These are phyloP conservation scores for Ocimum tenuiflorum DNA, from an alignment of 257 asterid genomes.

Conservation along the genomic window DNA sequence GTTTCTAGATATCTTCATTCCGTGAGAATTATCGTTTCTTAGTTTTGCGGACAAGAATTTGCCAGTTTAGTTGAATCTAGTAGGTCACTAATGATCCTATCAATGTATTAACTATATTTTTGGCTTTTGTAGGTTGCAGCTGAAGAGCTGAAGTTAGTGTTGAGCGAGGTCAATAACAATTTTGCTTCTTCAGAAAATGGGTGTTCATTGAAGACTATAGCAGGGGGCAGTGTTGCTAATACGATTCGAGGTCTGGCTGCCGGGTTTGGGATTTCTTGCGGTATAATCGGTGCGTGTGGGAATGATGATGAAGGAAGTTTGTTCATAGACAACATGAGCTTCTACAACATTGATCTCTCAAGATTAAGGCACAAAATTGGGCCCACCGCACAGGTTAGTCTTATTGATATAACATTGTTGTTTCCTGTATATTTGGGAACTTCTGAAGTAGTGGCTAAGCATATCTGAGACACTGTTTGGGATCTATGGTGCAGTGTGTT, in stretches of 20 bases:
- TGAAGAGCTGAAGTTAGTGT: constrained; percentile 64
- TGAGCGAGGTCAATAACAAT: constrained; percentile 54
- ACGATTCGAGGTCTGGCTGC: constrained; percentile 90
- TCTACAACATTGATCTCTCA: constrained; percentile 55
- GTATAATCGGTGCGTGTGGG: constrained; percentile 92
- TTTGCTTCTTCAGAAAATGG: constrained; percentile 37
- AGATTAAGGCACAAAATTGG: constrained; percentile 75
- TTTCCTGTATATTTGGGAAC: neutral
- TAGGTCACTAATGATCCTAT: neutral
- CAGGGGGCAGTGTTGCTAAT: constrained; percentile 97
- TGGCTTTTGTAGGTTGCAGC: constrained; percentile 51
- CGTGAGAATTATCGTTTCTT: neutral
- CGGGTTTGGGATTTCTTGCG: constrained; percentile 79
- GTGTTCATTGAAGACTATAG: constrained; percentile 64
- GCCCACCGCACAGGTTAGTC: constrained; percentile 72
- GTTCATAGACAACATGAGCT: constrained; percentile 67
- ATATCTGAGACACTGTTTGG: neutral
- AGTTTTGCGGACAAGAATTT: neutral
- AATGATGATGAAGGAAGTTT: constrained; percentile 80
- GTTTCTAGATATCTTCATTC: neutral
- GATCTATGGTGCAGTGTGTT: constrained; percentile 59
- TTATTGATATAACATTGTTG: constrained; percentile 2
- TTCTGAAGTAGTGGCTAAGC: neutral
- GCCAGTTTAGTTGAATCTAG: neutral
- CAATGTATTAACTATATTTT: neutral